A percentile compares a stretch with the other conserved stretches of the same genome.
phyloP scores from a whole-genome alignment of 768 basidiomycete genomes.

The Crucibulum laeve region DNA sequence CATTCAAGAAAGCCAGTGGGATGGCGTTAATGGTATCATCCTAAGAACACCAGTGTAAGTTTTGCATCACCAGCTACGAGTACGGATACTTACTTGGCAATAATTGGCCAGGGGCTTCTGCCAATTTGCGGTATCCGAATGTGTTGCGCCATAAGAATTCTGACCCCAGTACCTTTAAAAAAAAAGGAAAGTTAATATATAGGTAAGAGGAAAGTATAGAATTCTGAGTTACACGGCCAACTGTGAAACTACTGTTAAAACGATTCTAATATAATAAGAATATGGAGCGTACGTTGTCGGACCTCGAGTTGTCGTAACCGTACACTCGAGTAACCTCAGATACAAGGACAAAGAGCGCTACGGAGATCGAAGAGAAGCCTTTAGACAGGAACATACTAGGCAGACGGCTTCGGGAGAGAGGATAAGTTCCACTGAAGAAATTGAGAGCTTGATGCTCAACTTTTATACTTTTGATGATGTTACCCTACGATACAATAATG shows the following conservation, averaged over 20 bases:
- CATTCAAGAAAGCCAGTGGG: constrained; percentile 58
- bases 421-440: no score
- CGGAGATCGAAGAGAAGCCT: neutral
- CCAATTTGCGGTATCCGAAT: constrained; percentile 37
- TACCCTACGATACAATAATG: no score
- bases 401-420: no score
- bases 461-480: neutral
- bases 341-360: neutral
- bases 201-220: neutral
- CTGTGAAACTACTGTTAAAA: constrained; percentile 10
- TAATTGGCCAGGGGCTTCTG: constrained; percentile 48
- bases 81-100: constrained; percentile 36
- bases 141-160: constrained; percentile 54
- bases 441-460: no score
- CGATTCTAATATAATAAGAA: neutral
- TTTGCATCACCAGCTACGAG: neutral
- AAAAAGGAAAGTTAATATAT: neutral
- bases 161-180: constrained; percentile 47
- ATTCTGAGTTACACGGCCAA: constrained; percentile 20
- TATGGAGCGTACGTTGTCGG: constrained; percentile 29
- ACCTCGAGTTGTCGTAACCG: constrained; percentile 29
- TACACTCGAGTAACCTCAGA: constrained; percentile 3
- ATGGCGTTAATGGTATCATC: constrained; percentile 55
- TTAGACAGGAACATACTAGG: neutral
- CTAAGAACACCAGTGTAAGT: constrained; percentile 16